Evolutionary conservation across 148 eudicot genomes (phyloP).

Genomic region (Cornus florida): DNA sequence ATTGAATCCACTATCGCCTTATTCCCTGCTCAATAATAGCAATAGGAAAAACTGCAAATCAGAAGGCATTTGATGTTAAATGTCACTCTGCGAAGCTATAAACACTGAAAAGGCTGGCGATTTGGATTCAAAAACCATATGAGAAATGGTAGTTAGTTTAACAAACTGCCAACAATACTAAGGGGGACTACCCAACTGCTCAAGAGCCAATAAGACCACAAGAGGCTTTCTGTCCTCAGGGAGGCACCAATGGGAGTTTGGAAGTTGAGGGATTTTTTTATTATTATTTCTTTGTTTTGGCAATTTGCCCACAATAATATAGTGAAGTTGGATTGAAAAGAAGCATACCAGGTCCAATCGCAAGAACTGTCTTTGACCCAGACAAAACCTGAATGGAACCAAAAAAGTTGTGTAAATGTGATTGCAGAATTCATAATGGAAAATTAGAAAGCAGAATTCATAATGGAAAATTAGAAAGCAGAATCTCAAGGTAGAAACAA

Average conservation of each 20-base stretch:
- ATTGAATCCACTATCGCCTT: conserved; percentile 51
- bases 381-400: conserved; percentile 58
- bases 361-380: conserved; percentile 93
- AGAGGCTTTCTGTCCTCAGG: no score
- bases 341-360: conserved; percentile 87
- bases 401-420: background rate
- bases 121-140: background rate
- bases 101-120: background rate
- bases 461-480: background rate
- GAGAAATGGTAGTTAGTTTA: no score
- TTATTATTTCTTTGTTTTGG: no score
- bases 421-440: background rate
- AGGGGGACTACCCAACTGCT: no score
- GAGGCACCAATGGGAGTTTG: no score
- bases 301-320: no score
- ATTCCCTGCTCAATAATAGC: conserved; percentile 29
- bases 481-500: background rate
- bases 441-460: background rate
- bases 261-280: no score
- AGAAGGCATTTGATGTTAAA: background rate
- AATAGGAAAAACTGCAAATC: background rate
- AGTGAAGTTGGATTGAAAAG: conserved; percentile 8
- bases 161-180: no score
- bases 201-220: no score
- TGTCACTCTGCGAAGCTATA: no score